Evolutionary conservation across 495 filamentous ascomycete genomes (phyloP), one percentile per base, ranked within the genome.

Genomic region (Trichoderma erinaceum): DNA sequence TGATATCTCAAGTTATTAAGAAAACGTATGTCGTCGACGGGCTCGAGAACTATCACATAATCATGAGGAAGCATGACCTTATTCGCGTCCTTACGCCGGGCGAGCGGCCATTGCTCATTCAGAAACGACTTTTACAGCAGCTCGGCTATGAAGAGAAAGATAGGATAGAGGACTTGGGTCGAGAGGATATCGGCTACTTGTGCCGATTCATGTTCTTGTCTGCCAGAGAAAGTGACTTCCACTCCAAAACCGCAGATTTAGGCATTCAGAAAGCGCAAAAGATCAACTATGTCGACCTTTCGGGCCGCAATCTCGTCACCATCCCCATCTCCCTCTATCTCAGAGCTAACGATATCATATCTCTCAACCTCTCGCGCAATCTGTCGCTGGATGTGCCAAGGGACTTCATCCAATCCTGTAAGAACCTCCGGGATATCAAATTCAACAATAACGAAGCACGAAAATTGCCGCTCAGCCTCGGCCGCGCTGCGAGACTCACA

Each of bases 171-270:
- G 95, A 97, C 68, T 88, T 99, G 66, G 95, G 95, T n/a, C 87
- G 95, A 58, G 95, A 99, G 75, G 95, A 99, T 77, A 96, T 97
- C 76, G 94, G 93, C 72, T 98, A 98, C 71, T 83, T 99, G 8
- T 93, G 93, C 72, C 92, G 95, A 10, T 98, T 98, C 78, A 90
- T 92, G 29, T 99, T 98, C 75, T 81, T 97, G 64, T 92, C 94
- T 12, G 90, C 89, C 13, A 90, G 92, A 69, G 87, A 96, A 72
- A 92, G 87, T 75, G 91, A 91, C n/a, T 93, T 90, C 75, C 79
- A 81, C 38, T 74, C 78, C 58, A 72, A 73, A 38, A 76, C 78
- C 3, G 78, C 89, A 68, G 93, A 98, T 64, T 87, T 92, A 13
- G 92, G 89, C 6, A 88, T 96, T 61, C 84, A 80, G 70, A 92